A percentile compares a stretch with the other conserved stretches of the same genome.
Conservation (phyloP, 2,329 filamentous ascomycete genomes). For the Fusarium armeniacum region DNA sequence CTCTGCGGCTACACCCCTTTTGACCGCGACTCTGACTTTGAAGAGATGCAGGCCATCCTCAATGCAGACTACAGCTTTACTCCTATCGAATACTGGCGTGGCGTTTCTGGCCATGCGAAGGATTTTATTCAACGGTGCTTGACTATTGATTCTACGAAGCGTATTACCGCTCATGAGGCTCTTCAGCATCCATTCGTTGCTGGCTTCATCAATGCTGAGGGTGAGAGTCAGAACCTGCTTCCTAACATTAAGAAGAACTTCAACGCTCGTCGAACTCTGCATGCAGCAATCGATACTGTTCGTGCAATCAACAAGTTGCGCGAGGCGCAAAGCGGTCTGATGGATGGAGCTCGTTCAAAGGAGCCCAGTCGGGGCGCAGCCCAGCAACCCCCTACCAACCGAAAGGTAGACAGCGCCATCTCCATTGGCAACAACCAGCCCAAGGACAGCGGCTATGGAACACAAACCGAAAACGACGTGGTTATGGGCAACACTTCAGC, state of each 20-base stretch:
- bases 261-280: constrained; percentile 76
- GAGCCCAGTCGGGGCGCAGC: constrained; percentile 61
- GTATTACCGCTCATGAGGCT: constrained; percentile 91
- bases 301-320: constrained; percentile 79
- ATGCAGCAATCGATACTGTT: constrained; percentile 79
- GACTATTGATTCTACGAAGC: constrained; percentile 86
- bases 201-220: constrained; percentile 63
- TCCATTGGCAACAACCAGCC: constrained; percentile 53
- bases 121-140: constrained; percentile 94
- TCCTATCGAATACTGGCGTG: constrained; percentile 95
- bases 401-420: constrained; percentile 63
- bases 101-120: constrained; percentile 86
- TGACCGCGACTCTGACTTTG: constrained; percentile 95
- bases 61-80: constrained; percentile 97
- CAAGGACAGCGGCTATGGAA: constrained; percentile 66
- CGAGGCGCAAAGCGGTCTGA: constrained; percentile 72
- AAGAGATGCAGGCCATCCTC: constrained; percentile 99
- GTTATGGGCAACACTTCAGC: constrained; percentile 63
- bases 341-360: constrained; percentile 70
- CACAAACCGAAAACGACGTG: constrained; percentile 56
- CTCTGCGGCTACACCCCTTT: constrained; percentile 98
- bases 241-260: constrained; percentile 82
- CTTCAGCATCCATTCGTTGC: constrained; percentile 76
- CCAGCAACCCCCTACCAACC: constrained; percentile 38
- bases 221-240: constrained; percentile 71